phyloP scores from a whole-genome alignment of 257 asterid species.

The Buddleja alternifolia region DNA sequence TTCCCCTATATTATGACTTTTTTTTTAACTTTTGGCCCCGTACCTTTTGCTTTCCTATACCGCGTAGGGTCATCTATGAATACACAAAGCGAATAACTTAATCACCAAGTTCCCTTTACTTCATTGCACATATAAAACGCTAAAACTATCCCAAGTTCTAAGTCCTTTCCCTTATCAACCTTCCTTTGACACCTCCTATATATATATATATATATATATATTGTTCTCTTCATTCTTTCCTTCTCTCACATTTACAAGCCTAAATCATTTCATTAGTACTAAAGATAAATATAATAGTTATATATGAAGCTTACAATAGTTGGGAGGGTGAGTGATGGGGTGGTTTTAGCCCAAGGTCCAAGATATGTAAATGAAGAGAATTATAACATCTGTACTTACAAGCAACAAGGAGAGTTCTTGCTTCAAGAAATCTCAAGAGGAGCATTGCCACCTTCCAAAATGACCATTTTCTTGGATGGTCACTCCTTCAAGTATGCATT shows the following conservation, averaged over 20 bases:
- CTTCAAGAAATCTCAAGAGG: slow-evolving; percentile 56
- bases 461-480: slow-evolving; percentile 52
- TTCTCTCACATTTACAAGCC: background rate
- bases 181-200: no score
- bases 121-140: background rate
- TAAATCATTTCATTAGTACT: background rate
- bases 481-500: slow-evolving; percentile 49
- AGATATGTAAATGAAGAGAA: slow-evolving; percentile 44
- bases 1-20: no score
- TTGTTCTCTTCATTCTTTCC: background rate
- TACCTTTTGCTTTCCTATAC: no score
- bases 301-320: slow-evolving; percentile 56
- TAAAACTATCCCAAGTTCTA: no score
- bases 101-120: slow-evolving; percentile 36
- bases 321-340: slow-evolving; percentile 64
- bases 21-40: no score
- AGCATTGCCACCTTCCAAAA: slow-evolving; percentile 45
- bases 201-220: background rate
- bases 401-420: slow-evolving; percentile 62
- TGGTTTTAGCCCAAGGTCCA: slow-evolving; percentile 60
- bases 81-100: slow-evolving; percentile 48
- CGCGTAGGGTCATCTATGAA: slow-evolving; percentile 29
- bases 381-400: slow-evolving; percentile 38
- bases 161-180: background rate
- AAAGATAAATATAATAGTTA: background rate